Conservation (phyloP, 805 yeast species). For the Yamadazyma paraphyllophila region DNA sequence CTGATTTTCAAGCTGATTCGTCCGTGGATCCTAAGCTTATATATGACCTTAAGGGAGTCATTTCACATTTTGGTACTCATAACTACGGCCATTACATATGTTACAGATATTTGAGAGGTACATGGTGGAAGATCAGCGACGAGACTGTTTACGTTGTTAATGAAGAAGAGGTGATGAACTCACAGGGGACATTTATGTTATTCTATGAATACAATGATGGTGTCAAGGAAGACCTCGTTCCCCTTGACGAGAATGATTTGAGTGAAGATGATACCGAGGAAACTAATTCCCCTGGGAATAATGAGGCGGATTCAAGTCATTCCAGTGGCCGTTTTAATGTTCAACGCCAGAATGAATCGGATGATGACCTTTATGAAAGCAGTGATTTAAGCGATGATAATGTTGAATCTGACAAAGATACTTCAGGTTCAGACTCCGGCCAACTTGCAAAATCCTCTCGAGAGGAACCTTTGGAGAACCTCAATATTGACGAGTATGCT, state of each 20-base stretch:
- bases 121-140: slow-evolving; percentile 96
- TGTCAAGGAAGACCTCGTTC: slow-evolving; percentile 18
- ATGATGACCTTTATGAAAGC: slow-evolving; percentile 16
- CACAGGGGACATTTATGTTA: slow-evolving; percentile 90
- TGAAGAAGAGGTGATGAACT: slow-evolving; percentile 73
- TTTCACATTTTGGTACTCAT: slow-evolving; percentile 93
- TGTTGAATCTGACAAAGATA: slow-evolving; percentile 4
- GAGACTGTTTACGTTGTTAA: slow-evolving; percentile 78
- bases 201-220: slow-evolving; percentile 65
- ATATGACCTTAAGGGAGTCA: slow-evolving; percentile 79
- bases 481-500: slow-evolving; percentile 10
- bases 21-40: slow-evolving; percentile 41
- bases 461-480: slow-evolving; percentile 4
- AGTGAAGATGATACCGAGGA: slow-evolving; percentile 16
- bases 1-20: slow-evolving; percentile 5
- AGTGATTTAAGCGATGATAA: slow-evolving; percentile 13
- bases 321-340: neutral
- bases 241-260: slow-evolving; percentile 14
- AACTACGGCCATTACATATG: slow-evolving; percentile 97
- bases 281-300: slow-evolving; percentile 5
- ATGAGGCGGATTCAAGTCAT: slow-evolving; percentile 5
- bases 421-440: neutral
- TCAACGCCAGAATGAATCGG: slow-evolving; percentile 1
- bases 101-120: slow-evolving; percentile 73
- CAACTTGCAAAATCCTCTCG: neutral